Evolutionary conservation across 805 yeast genomes (phyloP), one percentile per base, ranked within the genome.

Genomic region (Candida oleophila): DNA sequence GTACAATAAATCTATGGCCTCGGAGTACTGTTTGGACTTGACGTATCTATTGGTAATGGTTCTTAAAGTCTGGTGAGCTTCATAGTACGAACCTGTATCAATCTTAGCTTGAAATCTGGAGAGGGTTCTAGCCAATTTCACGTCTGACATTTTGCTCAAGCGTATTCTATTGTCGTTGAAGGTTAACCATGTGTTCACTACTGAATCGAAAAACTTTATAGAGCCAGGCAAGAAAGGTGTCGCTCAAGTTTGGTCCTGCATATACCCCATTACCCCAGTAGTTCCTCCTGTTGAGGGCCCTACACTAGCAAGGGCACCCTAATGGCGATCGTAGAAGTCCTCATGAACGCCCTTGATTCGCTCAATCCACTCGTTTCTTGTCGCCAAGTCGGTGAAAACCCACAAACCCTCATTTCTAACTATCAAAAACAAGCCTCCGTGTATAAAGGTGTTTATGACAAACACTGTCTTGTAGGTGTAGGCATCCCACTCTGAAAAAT

Each of bases 11-110:
- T 87, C 90, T 43, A 81, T 75, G 8, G 97, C 96, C 35, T 85
- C 84, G 2, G 66, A 69, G 61, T 77, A 88, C 49, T 85, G 81
- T 49, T 81, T 81, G 20, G 82, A 61, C 52, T 87, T 81, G 38
- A 87, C 85, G 59, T 87, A 86, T 60, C 99, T 76, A 54, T 90
- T 90, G 37, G 88, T 87, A 45, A 92, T 87, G 4, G 98, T 89
- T 59, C 97, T 75, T 43, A 94, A 76, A 0, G 96, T 91, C 65
- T 94, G 98, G 63, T 92, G 97, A 0, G 98, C 98, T 62, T 94
- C 99, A 62, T 92, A 92, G 68, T 77, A 89, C 46, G 90, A 87
- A 2, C 88, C 89, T 42, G 77, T 77, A 43, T 77, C 79, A 52
- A 92, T 85, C 56, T 87, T 83, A 38, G 73, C 76, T 58, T 83